These are phyloP conservation scores for Tylopilus balloui DNA, from an alignment of 768 basidiomycete species.

Conservation along the genomic window DNA sequence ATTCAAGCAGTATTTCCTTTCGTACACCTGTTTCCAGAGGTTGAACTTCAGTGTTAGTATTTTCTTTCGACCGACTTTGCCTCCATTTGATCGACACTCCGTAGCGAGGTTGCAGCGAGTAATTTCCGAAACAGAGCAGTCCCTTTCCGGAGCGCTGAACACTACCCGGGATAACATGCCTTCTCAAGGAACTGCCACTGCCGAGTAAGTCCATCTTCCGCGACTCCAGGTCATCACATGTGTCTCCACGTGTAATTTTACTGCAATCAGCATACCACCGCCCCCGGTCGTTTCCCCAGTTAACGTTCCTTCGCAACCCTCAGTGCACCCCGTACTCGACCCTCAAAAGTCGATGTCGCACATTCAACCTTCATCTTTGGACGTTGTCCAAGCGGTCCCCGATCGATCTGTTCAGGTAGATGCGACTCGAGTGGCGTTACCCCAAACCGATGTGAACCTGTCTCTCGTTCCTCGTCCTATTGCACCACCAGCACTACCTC, in stretches of 20 bases:
- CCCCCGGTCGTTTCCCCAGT: background rate
- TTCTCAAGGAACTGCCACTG: background rate
- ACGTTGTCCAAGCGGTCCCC: background rate
- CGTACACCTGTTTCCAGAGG: constrained; percentile 18
- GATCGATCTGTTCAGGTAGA: background rate
- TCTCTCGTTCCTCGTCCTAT: too few relatives aligned
- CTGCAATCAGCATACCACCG: background rate
- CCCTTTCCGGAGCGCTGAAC: background rate
- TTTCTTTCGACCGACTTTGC: background rate
- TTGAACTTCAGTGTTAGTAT: constrained; percentile 20
- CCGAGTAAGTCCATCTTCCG: constrained; percentile 13
- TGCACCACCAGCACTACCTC: too few relatives aligned
- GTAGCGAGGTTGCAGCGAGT: constrained; percentile 22
- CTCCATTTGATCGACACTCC: background rate
- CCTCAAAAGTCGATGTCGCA: background rate
- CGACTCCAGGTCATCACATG: background rate
- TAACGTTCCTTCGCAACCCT: background rate
- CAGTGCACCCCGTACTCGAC: background rate
- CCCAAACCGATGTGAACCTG: too few relatives aligned
- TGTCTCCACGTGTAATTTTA: background rate
- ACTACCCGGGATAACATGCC: background rate
- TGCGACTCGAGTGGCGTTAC: background rate
- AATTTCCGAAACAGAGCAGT: constrained; percentile 5
- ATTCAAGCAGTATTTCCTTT: constrained; percentile 22
- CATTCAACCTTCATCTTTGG: background rate